phyloP scores from a whole-genome alignment of 1,139 yeast genomes.

The Maudiozyma humilis region DNA sequence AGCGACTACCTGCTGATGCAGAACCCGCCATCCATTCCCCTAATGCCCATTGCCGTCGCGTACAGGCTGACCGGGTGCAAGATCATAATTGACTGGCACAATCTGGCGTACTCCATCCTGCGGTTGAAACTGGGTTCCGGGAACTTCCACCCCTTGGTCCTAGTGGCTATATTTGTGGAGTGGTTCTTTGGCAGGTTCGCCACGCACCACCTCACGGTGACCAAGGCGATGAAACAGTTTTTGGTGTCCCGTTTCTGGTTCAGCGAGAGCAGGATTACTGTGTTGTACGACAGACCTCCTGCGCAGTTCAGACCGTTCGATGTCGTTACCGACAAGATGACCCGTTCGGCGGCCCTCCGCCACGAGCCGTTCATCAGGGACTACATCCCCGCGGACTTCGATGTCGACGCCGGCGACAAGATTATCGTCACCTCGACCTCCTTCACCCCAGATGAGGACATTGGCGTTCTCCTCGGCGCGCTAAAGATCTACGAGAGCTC shows the following conservation, averaged over 20 bases:
- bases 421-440: constrained; percentile 81
- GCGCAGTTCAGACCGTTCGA: constrained; percentile 51
- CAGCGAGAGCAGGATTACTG: constrained; percentile 33
- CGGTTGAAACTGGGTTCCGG: constrained; percentile 48
- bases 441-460: constrained; percentile 93
- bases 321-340: constrained; percentile 14
- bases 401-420: constrained; percentile 39
- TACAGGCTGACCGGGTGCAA: constrained; percentile 50
- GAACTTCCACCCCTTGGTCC: constrained; percentile 53
- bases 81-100: constrained; percentile 92
- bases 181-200: constrained; percentile 50
- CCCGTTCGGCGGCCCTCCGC: constrained; percentile 19
- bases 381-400: constrained; percentile 37
- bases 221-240: constrained; percentile 60
- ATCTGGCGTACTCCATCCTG: constrained; percentile 77
- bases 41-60: constrained; percentile 54
- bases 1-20: constrained; percentile 69
- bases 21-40: constrained; percentile 91
- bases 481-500: constrained; percentile 49
- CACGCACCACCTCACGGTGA: constrained; percentile 71
- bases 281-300: constrained; percentile 72
- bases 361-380: constrained; percentile 34
- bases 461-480: constrained; percentile 60
- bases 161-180: constrained; percentile 51
- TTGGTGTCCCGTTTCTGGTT: constrained; percentile 48